These are phyloP conservation scores for Oryza meridionalis DNA, from an alignment of 176 grass and related monocot species.

Conservation along the genomic window DNA sequence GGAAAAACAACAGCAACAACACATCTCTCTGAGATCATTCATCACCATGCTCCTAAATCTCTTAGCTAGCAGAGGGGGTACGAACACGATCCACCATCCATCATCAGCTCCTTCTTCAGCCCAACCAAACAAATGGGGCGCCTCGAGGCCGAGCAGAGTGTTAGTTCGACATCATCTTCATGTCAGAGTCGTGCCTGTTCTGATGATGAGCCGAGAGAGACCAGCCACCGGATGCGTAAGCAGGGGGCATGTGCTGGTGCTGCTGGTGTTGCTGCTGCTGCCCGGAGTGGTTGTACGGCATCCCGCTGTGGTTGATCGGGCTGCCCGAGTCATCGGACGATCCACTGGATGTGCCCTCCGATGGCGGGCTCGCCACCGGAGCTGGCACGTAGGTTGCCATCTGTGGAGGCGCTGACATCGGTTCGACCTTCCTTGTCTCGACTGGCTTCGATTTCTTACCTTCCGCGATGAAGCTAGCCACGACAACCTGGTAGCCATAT, in stretches of 20 bases:
- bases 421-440: constrained; percentile 70
- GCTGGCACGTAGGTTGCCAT: constrained; percentile 59
- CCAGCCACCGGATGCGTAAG: constrained; percentile 65
- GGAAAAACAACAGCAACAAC: constrained; percentile 32
- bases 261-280: constrained; percentile 54
- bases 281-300: constrained; percentile 60
- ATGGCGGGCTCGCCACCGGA: constrained; percentile 62
- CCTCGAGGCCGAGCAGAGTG: constrained; percentile 27
- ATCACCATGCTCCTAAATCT: constrained; percentile 43
- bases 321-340: constrained; percentile 76
- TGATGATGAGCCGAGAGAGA: constrained; percentile 70
- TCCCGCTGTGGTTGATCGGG: constrained; percentile 62
- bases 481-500: constrained; percentile 68
- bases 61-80: constrained; percentile 1
- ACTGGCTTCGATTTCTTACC: constrained; percentile 83
- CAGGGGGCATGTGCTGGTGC: constrained; percentile 69
- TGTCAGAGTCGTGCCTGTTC: constrained; percentile 80
- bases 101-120: constrained; percentile 41
- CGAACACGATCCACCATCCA: background rate
- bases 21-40: constrained; percentile 31
- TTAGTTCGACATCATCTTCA: constrained; percentile 90
- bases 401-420: constrained; percentile 62
- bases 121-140: constrained; percentile 31
- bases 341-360: constrained; percentile 73
- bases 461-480: constrained; percentile 91